Base-by-base conservation (phyloP, 1,284 basidiomycete genomes). In the Irpex lacteus region DNA sequence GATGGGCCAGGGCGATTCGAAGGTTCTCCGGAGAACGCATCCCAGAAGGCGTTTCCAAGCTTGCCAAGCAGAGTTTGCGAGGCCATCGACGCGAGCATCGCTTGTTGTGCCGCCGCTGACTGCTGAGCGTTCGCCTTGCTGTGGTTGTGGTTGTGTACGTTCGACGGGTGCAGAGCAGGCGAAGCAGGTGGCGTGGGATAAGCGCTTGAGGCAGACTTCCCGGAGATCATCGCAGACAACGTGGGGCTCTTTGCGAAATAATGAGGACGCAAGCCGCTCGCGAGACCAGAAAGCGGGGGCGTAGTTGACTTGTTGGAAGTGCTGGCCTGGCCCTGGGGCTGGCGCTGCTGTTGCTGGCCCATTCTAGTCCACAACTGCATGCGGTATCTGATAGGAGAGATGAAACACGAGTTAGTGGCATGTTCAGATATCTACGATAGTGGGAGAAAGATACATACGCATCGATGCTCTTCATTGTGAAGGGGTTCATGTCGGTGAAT, bases 331-430 rank as follows among this genome's bases (percentile, higher is more conserved):
- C 26, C 32, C 13, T 63, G 56, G 9, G 44, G 67, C 60, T 67
- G 70, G 47, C 68, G 81, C 76, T 72, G 71, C 34, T 69, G 71
- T 62, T 75, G 77, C 68, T 76, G 74, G 0, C 91, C 91, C 84
- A 95, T 90, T 76, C 89, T 86, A 44, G 87, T 85, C 94, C 93
- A 95, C 1, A 95, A 81, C 70, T 95, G 94, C 90, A 94, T 93
- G 40, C 94, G 85, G 71, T 89, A 85, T 9, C 84, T 86, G 64
- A 56, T 55, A 65, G 21, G 59, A 21, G 59, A 56, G 62, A 26
- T 60, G 64, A 65, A 18, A 52, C 26, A 18, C 7, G 32, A 32
- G 54, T 56, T 56, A 56, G 54, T 11, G 13, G 21, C 54, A 18
- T 56, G 54, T 44, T 44, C 15, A 36, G 15, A 56, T 15, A 56